Percentiles rank a stretch among this genome's conserved stretches.
These are phyloP conservation scores for Ulota crispa DNA, from an alignment of 225 moss, liverwort and hornwort species.

Conservation along the genomic window DNA sequence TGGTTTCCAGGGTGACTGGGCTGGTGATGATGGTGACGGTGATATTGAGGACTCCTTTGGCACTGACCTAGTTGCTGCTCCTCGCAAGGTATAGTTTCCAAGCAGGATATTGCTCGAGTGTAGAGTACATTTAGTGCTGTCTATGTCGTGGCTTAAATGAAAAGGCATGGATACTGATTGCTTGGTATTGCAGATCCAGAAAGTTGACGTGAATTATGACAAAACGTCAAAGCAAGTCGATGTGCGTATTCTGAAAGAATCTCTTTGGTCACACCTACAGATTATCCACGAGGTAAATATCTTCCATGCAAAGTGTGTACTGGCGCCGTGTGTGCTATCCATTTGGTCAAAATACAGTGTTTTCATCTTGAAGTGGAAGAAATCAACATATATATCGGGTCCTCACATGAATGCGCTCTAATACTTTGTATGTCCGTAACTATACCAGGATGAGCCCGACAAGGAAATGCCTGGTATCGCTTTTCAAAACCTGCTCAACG, in stretches of 20 bases:
- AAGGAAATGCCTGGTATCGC: constrained; percentile 55
- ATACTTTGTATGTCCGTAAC: not conserved
- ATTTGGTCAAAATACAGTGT: not conserved
- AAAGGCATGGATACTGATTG: constrained; percentile 2
- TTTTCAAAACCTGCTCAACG: constrained; percentile 71
- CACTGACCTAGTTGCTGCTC: constrained; percentile 71
- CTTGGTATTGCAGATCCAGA: constrained; percentile 60
- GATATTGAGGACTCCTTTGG: constrained; percentile 60
- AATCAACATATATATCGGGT: not conserved
- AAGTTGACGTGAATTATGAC: constrained; percentile 75
- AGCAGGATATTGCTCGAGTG: not conserved
- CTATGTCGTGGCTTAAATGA: not conserved
- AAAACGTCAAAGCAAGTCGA: constrained; percentile 91
- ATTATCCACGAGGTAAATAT: constrained; percentile 43
- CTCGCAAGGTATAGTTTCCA: constrained; percentile 72
- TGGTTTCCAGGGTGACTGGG: constrained; percentile 56
- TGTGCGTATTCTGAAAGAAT: constrained; percentile 79
- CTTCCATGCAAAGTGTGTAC: not conserved
- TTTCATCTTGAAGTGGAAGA: not conserved
- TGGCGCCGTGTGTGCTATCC: not conserved
- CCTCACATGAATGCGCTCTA: not conserved
- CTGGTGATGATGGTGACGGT: constrained; percentile 49
- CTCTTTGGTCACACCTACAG: constrained; percentile 79
- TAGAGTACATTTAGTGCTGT: not conserved
- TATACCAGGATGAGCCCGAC: constrained; percentile 33